These are phyloP conservation scores for Leishmania tropica DNA, from an alignment of 208 protist genomes.

Conservation along the genomic window DNA sequence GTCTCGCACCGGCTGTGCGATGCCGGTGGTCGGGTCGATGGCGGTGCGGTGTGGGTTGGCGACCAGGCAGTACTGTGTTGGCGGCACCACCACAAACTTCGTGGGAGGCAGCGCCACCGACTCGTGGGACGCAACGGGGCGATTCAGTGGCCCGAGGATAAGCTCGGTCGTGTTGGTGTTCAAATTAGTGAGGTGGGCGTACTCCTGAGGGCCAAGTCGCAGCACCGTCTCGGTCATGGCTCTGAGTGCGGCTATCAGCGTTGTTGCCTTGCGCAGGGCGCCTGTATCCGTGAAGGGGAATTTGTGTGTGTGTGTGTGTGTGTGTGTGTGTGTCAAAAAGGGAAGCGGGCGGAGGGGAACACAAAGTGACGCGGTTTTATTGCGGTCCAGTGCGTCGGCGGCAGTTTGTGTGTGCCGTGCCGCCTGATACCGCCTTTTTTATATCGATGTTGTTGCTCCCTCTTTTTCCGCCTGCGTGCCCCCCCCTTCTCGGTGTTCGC, in stretches of 20 bases:
- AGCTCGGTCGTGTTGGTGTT: conserved; percentile 66
- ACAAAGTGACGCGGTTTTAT: not conserved
- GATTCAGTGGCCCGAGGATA: conserved; percentile 58
- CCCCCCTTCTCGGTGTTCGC: not conserved
- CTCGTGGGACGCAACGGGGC: conserved; percentile 57
- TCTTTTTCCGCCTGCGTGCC: not conserved
- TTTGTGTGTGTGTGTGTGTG: not conserved
- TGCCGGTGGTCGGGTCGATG: conserved; percentile 26
- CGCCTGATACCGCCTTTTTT: not conserved
- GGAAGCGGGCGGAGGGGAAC: not conserved
- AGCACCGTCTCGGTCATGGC: conserved; percentile 30
- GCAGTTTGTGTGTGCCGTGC: not conserved
- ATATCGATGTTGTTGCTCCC: not conserved
- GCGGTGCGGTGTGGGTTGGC: conserved; percentile 54
- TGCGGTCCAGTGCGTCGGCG: too few relatives aligned
- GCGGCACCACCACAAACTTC: conserved; percentile 60
- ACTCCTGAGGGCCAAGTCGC: conserved; percentile 61
- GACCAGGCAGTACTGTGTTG: conserved; percentile 56
- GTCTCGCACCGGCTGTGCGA: conserved; percentile 44
- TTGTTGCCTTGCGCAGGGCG: not conserved
- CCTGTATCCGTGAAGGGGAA: not conserved
- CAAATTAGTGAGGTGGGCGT: conserved; percentile 76
- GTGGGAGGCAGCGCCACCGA: conserved; percentile 36
- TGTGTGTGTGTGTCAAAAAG: not conserved
- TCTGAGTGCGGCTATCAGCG: not conserved